These are phyloP conservation scores for Capsicum chinense DNA, from an alignment of 257 asterid species.

Conservation along the genomic window DNA sequence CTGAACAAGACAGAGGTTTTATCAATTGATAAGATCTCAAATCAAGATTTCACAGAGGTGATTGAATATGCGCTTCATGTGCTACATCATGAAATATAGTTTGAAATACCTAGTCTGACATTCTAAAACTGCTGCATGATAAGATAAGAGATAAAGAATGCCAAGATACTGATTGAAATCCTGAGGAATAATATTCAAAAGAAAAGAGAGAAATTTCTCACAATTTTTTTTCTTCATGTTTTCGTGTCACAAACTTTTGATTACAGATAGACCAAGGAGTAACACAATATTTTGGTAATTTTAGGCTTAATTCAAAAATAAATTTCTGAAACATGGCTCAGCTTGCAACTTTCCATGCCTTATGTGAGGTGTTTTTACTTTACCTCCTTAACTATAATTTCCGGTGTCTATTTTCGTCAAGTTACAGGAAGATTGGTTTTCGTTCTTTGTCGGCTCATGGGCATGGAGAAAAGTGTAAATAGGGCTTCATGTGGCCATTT, in stretches of 20 bases:
- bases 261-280: not conserved
- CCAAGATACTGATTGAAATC: not conserved
- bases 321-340: not conserved
- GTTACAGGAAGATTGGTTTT: not conserved
- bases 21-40: conserved; percentile 88
- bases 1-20: conserved; percentile 89
- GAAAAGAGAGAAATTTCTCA: not conserved
- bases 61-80: conserved; percentile 27
- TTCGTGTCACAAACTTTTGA: not conserved
- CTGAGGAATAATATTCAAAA: conserved; percentile 5
- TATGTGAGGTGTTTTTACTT: not conserved
- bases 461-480: not conserved
- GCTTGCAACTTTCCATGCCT: conserved; percentile 15
- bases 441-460: not conserved
- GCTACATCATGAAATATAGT: not conserved
- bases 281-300: not conserved
- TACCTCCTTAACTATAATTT: not conserved
- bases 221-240: not conserved
- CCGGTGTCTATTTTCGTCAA: not conserved
- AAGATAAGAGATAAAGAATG: not conserved
- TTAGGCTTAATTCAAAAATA: not conserved
- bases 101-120: not conserved
- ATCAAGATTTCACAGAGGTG: conserved; percentile 99
- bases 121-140: conserved; percentile 20
- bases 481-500: not conserved